phyloP scores from a whole-genome alignment of 352 stramenopile species.

The Halophytophthora batemanensis region DNA sequence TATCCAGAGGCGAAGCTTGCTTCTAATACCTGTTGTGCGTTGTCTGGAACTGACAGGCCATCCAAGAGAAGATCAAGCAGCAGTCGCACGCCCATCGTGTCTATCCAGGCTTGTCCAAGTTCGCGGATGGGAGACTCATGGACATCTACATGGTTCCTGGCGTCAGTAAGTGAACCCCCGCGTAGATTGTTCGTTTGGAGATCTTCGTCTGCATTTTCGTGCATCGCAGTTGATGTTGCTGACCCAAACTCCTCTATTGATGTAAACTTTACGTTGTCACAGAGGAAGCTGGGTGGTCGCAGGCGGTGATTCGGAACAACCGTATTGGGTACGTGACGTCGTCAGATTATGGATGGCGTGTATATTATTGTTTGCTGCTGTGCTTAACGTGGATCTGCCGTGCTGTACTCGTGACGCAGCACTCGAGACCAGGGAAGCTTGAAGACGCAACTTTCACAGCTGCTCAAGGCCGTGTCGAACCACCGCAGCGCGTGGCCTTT shows the following conservation, averaged over 20 bases:
- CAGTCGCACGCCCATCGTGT: constrained; percentile 68
- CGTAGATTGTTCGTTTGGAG: constrained; percentile 1
- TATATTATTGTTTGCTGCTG: not conserved
- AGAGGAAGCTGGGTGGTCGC: constrained; percentile 87
- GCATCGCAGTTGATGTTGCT: not conserved
- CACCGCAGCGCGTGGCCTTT: constrained; percentile 98
- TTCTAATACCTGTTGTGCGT: constrained; percentile 7
- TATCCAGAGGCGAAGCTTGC: not conserved
- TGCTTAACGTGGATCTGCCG: not conserved
- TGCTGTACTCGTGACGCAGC: constrained; percentile 9
- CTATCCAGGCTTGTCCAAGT: constrained; percentile 67
- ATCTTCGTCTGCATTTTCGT: not conserved
- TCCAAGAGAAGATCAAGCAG: constrained; percentile 82
- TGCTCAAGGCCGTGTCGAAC: constrained; percentile 91
- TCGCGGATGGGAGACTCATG: constrained; percentile 78
- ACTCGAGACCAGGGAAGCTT: constrained; percentile 77
- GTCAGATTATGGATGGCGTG: not conserved
- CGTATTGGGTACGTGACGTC: constrained; percentile 59
- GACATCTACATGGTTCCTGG: constrained; percentile 87
- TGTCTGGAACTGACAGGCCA: constrained; percentile 37
- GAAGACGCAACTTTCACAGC: constrained; percentile 80
- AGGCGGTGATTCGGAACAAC: constrained; percentile 82
- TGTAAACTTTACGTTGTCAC: constrained; percentile 8
- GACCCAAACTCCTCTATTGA: no score
- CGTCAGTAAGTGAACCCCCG: constrained; percentile 59